Percentiles rank a stretch among this genome's conserved stretches.
Conservation (phyloP, 2,329 filamentous ascomycete genomes). For the Phaeoacremonium minimum region DNA sequence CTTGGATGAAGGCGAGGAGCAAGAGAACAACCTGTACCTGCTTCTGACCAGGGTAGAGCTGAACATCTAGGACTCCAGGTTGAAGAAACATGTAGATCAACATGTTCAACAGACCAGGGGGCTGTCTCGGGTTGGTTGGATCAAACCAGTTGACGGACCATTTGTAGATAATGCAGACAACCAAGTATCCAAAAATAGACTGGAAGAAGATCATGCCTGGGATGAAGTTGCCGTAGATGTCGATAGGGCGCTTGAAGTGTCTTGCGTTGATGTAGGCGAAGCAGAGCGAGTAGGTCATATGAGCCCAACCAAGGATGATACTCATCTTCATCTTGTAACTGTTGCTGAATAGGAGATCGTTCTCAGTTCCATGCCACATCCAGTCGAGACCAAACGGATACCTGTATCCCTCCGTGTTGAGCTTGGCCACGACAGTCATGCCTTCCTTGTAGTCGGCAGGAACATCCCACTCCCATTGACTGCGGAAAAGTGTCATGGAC, state of each 20-base stretch:
- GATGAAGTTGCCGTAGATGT: conserved; percentile 96
- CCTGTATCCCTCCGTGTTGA: conserved; percentile 68
- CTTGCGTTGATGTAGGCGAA: conserved; percentile 89
- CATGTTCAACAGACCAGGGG: conserved; percentile 95
- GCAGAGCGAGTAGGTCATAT: conserved; percentile 98
- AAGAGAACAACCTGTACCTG: conserved; percentile 73
- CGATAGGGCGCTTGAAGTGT: conserved; percentile 91
- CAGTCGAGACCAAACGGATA: conserved; percentile 96
- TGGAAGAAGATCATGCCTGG: conserved; percentile 99
- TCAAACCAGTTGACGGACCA: conserved; percentile 84
- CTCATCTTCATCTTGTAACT: conserved; percentile 99
- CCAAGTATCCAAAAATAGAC: conserved; percentile 94
- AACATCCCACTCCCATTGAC: conserved; percentile 78
- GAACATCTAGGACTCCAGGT: conserved; percentile 69
- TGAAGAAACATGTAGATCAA: conserved; percentile 99
- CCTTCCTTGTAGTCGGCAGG: conserved; percentile 64
- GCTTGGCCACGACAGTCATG: conserved; percentile 58
- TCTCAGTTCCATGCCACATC: conserved; percentile 95
- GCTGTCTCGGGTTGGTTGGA: conserved; percentile 54
- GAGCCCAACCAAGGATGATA: conserved; percentile 93
- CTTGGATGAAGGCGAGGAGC: conserved; percentile 77
- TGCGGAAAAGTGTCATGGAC: conserved; percentile 82
- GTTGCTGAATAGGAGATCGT: conserved; percentile 93
- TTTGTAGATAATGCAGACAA: conserved; percentile 93
- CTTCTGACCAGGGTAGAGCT: conserved; percentile 74